A percentile compares a stretch with the other conserved stretches of the same genome.
phyloP scores from a whole-genome alignment of 1,284 basidiomycete species.

The Ceraceosorus guamensis region DNA sequence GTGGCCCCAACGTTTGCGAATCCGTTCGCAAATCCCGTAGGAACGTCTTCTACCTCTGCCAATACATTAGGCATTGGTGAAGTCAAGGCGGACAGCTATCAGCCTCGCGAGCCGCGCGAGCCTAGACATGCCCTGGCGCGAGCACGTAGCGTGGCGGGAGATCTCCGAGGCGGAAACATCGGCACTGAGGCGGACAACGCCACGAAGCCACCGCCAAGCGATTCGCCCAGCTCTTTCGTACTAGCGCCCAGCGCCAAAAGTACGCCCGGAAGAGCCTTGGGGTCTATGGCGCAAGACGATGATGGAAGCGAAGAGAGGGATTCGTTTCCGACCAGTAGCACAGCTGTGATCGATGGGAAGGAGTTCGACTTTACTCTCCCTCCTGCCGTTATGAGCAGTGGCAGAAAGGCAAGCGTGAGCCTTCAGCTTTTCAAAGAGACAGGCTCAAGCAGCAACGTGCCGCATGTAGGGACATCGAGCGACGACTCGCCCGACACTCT shows the following conservation, averaged over 20 bases:
- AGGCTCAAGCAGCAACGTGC: neutral
- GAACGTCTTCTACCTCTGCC: too few relatives aligned
- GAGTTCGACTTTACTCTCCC: conserved; percentile 20
- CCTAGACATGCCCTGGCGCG: conserved; percentile 1
- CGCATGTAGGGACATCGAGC: too few relatives aligned
- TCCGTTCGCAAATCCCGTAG: too few relatives aligned
- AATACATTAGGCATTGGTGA: neutral
- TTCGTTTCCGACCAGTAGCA: neutral
- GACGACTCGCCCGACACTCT: too few relatives aligned
- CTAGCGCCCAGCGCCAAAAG: conserved; percentile 19
- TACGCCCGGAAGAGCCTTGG: conserved; percentile 22
- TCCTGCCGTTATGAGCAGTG: conserved; percentile 31
- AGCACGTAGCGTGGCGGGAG: too few relatives aligned
- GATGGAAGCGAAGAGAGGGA: conserved; percentile 11
- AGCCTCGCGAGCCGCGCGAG: conserved; percentile 18
- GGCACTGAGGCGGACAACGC: neutral
- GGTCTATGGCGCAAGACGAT: conserved; percentile 4
- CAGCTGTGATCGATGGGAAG: neutral
- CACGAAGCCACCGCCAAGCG: neutral
- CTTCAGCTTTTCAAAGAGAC: conserved; percentile 42
- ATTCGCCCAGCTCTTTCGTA: neutral
- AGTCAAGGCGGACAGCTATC: conserved; percentile 6
- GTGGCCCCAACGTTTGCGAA: too few relatives aligned
- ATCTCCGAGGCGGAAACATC: neutral
- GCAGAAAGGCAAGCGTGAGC: conserved; percentile 39